These are phyloP conservation scores for Phytophthora citricola DNA, from an alignment of 352 stramenopile genomes.

Conservation along the genomic window DNA sequence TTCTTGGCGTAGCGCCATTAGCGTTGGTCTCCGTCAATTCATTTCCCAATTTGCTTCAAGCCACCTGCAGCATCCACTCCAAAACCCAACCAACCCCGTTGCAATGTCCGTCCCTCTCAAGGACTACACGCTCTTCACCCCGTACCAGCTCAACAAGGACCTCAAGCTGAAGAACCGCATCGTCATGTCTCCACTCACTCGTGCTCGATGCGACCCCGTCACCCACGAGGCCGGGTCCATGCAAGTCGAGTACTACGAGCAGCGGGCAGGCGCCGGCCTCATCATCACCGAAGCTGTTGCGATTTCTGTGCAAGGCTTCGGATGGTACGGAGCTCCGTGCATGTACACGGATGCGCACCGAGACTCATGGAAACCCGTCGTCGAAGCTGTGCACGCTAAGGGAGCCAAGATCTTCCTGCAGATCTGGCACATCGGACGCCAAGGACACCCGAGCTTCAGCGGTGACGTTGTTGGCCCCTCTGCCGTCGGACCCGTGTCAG, in stretches of 20 bases:
- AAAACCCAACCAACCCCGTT: too few species aligned
- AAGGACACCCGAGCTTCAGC: slow-evolving; percentile 44
- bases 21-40: background rate
- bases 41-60: slow-evolving; percentile 22
- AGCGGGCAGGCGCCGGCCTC: slow-evolving; percentile 33
- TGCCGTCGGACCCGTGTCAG: slow-evolving; percentile 33
- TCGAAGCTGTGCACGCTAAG: slow-evolving; percentile 75
- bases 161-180: slow-evolving; percentile 52
- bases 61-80: background rate
- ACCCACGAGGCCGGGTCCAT: slow-evolving; percentile 37
- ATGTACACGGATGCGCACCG: slow-evolving; percentile 56
- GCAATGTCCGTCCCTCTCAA: slow-evolving; percentile 28
- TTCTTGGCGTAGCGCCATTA: too few species aligned
- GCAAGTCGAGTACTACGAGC: slow-evolving; percentile 52
- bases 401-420: slow-evolving; percentile 52
- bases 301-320: slow-evolving; percentile 42
- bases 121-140: slow-evolving; percentile 43
- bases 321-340: slow-evolving; percentile 50
- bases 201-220: slow-evolving; percentile 27
- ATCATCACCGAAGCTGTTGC: slow-evolving; percentile 40
- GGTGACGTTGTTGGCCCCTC: slow-evolving; percentile 53
- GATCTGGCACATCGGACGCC: slow-evolving; percentile 78
- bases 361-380: slow-evolving; percentile 47
- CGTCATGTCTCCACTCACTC: slow-evolving; percentile 46
- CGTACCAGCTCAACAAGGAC: slow-evolving; percentile 35